Evolutionary conservation across 2,329 filamentous ascomycete genomes (phyloP), one percentile per base, ranked within the genome.

Genomic region (Trichoderma guizhouense): DNA sequence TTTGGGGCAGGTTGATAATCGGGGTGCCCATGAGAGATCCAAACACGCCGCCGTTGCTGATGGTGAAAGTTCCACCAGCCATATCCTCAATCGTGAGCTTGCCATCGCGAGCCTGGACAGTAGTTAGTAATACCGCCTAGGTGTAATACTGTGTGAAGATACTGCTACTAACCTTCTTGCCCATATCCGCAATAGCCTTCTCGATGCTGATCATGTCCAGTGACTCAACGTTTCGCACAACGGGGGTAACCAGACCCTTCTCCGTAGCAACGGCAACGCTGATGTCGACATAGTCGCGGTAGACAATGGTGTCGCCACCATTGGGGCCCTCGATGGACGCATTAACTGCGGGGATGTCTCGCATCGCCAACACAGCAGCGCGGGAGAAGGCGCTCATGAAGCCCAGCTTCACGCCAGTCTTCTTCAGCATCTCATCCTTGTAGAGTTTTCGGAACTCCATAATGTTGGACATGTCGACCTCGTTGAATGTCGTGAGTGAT

Each of bases 1-100:
- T 95, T 81, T 98, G 95, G 15, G 95, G 95, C 62, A 97, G 87
- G 84, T 99, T 99, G 86, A 99, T 98, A 81, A 99, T 98, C 11
- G 96, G 96, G 0, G 96, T 99, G 65, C 96, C 96, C 93, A 97
- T 97, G 72, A 98, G 87, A 15, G 95, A 98, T 72, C 96, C 96
- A 79, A 99, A 99, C 67, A 99, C 95, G 76, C 96, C 96, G 72
- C 96, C 92, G 81, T 98, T 98, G 87, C 93, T 96, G 85, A 98
- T 98, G 73, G 96, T 98, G 83, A 98, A 99, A 43, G 95, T 98
- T 75, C 96, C 96, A 73, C 96, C 96, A 73, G 96, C 96, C 94
- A 99, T 98, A 81, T 99, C 96, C 85, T 99, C 96, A 78, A 99
- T 98, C 3, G 96, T 98, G 76, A 99, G 89, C 85, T 98, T 98